Evolutionary conservation across 176 grass and related monocot species (phyloP), one percentile per base, ranked within the genome.

Genomic region (Oryza meyeriana): DNA sequence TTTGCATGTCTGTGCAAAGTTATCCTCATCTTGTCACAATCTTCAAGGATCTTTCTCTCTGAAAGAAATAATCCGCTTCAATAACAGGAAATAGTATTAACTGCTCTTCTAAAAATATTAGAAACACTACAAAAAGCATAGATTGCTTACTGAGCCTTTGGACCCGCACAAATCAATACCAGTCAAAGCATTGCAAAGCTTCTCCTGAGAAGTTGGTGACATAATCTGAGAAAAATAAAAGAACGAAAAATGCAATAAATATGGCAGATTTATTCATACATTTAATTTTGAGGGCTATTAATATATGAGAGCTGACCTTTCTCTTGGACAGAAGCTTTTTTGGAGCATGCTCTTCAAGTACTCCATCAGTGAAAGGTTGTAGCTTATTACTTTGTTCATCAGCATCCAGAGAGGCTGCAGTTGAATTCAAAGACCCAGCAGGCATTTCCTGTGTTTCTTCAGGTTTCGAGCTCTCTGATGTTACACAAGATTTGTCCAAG

Each of bases 151-250:
- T 87, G 33, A 14, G 69, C 66, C 63, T 69, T 86, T 82, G 55
- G 13, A 75, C 71, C 63, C 72, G 47, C 76, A 84, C 81, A 91
- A 80, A 84, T 87, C 76, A n/a, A 87, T 91, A 84, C 58, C 85
- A 81, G 69, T 84, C 89, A 80, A 64, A 87, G 85, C 89, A 79
- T 66, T 79, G 64, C 85, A 91, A 75, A 87, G 76, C 57, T 84
- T 91, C 80, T 91, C 85, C 32, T 91, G 89, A 48, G 76, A 91
- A 29, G 33, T 71, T 1, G 89, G 85, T 45, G 85, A 87, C 80
- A 91, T 91, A 59, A 84, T 84, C 89, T 91, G 80, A 73, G 76
- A 83, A 90, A 8, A 90, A 8, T 39, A 38, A 27, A 63, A 71
- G 6, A 42, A 8, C 0, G 1, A 3, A 68, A 47, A 72, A 28